Conservation (phyloP, 768 basidiomycete species). For the Leccinum truebloodii region DNA sequence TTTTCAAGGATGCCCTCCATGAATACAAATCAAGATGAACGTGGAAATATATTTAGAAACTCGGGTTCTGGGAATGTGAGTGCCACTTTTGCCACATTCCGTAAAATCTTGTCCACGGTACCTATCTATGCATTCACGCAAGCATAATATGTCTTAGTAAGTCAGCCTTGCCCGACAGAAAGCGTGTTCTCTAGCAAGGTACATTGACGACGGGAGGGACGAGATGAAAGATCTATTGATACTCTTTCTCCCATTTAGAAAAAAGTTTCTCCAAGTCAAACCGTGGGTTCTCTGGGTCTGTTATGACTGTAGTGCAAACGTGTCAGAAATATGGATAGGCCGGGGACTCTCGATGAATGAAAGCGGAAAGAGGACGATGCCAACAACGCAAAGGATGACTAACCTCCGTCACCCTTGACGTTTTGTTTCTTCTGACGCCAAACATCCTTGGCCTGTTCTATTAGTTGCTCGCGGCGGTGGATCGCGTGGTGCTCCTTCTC, state of each 20-base stretch:
- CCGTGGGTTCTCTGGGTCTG: slow-evolving; percentile 91
- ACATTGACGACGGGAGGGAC: slow-evolving; percentile 24
- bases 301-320: slow-evolving; percentile 61
- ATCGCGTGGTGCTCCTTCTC: slow-evolving; percentile 73
- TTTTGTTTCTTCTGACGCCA: slow-evolving; percentile 79
- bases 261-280: slow-evolving; percentile 95
- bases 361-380: background rate
- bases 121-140: slow-evolving; percentile 13
- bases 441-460: slow-evolving; percentile 86
- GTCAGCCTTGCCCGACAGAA: slow-evolving; percentile 16
- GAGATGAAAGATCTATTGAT: slow-evolving; percentile 43
- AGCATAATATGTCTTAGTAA: background rate
- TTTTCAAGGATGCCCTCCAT: background rate
- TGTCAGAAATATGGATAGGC: slow-evolving; percentile 11
- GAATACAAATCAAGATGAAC: background rate
- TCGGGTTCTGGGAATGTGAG: background rate
- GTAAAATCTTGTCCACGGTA: background rate
- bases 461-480: slow-evolving; percentile 72
- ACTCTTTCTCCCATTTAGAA: slow-evolving; percentile 71
- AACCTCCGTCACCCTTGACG: slow-evolving; percentile 54
- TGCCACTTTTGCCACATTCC: background rate
- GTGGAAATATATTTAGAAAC: background rate
- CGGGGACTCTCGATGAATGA: background rate
- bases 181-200: slow-evolving; percentile 29
- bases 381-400: slow-evolving; percentile 32